Base-by-base conservation (phyloP, 108 stramenopile genomes). In the Chaetoceros tenuissimus region DNA sequence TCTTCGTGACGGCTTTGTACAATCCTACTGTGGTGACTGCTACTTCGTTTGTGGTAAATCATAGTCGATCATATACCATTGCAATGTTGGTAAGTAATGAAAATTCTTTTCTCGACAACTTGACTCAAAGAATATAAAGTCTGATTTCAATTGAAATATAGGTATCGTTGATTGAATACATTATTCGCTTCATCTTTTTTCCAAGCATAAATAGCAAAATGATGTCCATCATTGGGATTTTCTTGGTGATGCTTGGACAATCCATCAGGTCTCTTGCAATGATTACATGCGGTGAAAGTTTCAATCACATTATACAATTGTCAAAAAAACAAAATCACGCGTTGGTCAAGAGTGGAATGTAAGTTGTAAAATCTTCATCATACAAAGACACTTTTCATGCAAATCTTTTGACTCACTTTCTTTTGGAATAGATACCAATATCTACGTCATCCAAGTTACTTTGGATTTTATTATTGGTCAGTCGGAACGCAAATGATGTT, bases 401-500 rank as follows among this genome's bases (percentile, higher is more conserved):
- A 16, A 20, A 50, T 51, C 5, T 28, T 46, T 34, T 23, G 17
- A 18, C 45, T 18, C 55, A 18, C 31, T 59, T 28, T 40, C 34
- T 44, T 29, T 7, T 46, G 13, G 19, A 26, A 44, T 63, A 77
- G 76, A 44, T 98, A 98, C 71, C 57, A 52, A 22, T 63, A 58
- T 48, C 64, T 98, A n/a, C 89, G 97, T 16, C 97, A 98, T 74
- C 96, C 96, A 31, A 87, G 87, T 10, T 98, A 98, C 63, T 70
- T 85, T 22, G 97, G 97, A 25, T 98, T 96, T 76, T 98, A 81
- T 55, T 98, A 92, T 66, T 98, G 96, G 96, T 75, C 80, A 27
- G 55, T 97, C 20, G 95, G 92, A 7, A 92, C 87, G 24, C 97
- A 95, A 64, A 26, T 95, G 2, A 28, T 97, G 19, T 59, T 97